Evolutionary conservation across 306 rosid species (phyloP), one percentile per base, ranked within the genome.

Genomic region (Rosa multiflora): DNA sequence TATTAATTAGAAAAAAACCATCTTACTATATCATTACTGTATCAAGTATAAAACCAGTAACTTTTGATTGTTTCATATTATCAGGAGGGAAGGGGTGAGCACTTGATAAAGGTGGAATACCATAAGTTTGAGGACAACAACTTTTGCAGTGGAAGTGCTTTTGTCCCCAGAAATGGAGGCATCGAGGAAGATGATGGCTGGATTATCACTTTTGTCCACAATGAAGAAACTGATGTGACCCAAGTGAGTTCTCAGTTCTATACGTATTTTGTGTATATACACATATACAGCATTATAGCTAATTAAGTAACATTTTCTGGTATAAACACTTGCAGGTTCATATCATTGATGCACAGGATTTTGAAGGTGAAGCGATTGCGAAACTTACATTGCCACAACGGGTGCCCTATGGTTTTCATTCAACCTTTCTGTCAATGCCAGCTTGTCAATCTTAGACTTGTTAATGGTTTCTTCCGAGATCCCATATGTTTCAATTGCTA

Each of bases 121-220:
- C 93, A 85, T 44, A 82, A 85, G 88, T 81, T 89, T 72, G 94
- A 81, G 92, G 71, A 86, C 70, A 88, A 82, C 18, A 83, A 75
- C 39, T 93, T 80, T 62, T 88, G 94, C 87, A 83, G 72, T 37
- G 98, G 94, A 46, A 75, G 90, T 35, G 67, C 85, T 2, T 93
- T 93, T 82, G 90, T 88, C 13, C 70, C 91, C 0, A 85, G 52
- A 86, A 68, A 77, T 23, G 87, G 79, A 62, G 90, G 85, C 26
- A 1, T 64, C 13, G 85, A 88, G 71, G 98, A 91, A 87, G 95
- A 93, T 82, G 98, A 91, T 59, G 98, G 92, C 47, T 93, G 92
- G 97, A 83, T 91, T 53, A 73, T 93, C 64, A 80, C 90, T 74
- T 86, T 86, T 79, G 90, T 90, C 79, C 97, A 93, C 79, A 88